These are phyloP conservation scores for Candida germanica DNA, from an alignment of 805 yeast species.

Conservation along the genomic window DNA sequence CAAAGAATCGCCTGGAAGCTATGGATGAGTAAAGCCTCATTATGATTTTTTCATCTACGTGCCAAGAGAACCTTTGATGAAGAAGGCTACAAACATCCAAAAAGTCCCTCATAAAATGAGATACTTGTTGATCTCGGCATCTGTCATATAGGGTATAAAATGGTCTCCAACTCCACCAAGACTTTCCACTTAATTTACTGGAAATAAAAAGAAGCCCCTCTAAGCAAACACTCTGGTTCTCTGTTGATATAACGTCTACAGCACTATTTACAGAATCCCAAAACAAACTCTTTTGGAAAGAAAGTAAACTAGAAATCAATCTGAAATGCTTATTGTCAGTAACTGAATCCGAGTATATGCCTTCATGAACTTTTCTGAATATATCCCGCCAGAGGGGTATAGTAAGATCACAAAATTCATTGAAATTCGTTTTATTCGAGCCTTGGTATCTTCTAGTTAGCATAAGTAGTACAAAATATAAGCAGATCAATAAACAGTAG, in stretches of 20 bases:
- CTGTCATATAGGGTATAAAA: constrained; percentile 22
- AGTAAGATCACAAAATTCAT: constrained; percentile 6
- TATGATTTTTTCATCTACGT: constrained; percentile 26
- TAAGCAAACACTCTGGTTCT: constrained; percentile 4
- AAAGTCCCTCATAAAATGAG: too few relatives aligned
- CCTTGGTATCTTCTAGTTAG: constrained; percentile 1
- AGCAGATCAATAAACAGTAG: neutral
- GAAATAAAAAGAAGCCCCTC: constrained; percentile 11
- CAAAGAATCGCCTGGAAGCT: constrained; percentile 31
- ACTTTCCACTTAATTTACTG: constrained; percentile 1
- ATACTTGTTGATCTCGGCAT: too few relatives aligned
- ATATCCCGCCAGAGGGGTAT: constrained; percentile 8
- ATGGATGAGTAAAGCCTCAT: constrained; percentile 26
- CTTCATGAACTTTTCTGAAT: constrained; percentile 4
- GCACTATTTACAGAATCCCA: constrained; percentile 4
- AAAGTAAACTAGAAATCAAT: constrained; percentile 6
- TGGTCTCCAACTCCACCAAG: constrained; percentile 20
- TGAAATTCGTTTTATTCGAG: neutral
- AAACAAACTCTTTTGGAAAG: constrained; percentile 5
- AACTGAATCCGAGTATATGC: constrained; percentile 1
- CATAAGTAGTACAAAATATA: constrained; percentile 7
- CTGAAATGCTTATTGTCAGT: constrained; percentile 5
- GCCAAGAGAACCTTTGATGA: constrained; percentile 18
- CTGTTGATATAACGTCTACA: too few relatives aligned
- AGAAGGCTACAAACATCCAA: constrained; percentile 26